A percentile compares a stretch with the other conserved stretches of the same genome.
Evolutionary conservation across 345 rosid genomes (phyloP).

Genomic region (Hevea brasiliensis): DNA sequence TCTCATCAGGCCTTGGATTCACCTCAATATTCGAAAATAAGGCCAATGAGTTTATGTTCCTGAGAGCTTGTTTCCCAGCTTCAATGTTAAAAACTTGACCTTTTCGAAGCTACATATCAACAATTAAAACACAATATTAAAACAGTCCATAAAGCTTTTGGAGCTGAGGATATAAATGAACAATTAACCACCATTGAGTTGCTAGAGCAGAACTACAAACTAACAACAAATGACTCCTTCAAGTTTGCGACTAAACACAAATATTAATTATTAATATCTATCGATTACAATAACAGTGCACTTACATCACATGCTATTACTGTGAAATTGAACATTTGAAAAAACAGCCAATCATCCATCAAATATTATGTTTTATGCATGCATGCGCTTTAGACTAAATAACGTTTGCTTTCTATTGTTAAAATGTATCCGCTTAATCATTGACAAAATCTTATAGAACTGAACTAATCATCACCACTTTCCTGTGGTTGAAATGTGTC

Average conservation of each 20-base stretch:
- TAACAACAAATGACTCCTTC: background rate
- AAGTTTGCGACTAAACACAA: background rate
- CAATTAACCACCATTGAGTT: slow-evolving; percentile 3
- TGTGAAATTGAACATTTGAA: background rate
- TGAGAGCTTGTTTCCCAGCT: slow-evolving; percentile 90
- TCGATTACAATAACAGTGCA: background rate
- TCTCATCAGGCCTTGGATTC: slow-evolving; percentile 93
- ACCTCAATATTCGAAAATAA: slow-evolving; percentile 95
- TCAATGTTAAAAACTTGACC: slow-evolving; percentile 90
- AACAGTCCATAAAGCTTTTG: slow-evolving; percentile 4
- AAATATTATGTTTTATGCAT: background rate
- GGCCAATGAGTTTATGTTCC: slow-evolving; percentile 78
- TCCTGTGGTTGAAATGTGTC: too few species aligned
- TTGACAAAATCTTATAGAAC: background rate
- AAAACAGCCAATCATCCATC: too few species aligned
- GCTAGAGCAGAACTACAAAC: background rate
- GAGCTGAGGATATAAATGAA: background rate
- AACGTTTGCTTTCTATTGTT: background rate
- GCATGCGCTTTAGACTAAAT: background rate
- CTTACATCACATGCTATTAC: background rate
- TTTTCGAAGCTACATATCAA: slow-evolving; percentile 63
- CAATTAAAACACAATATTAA: slow-evolving; percentile 16
- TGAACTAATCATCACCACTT: background rate
- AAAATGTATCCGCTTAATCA: background rate
- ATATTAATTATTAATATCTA: background rate